Conservation (phyloP, 805 yeast species). For the Helenozyma rhizophorensis region DNA sequence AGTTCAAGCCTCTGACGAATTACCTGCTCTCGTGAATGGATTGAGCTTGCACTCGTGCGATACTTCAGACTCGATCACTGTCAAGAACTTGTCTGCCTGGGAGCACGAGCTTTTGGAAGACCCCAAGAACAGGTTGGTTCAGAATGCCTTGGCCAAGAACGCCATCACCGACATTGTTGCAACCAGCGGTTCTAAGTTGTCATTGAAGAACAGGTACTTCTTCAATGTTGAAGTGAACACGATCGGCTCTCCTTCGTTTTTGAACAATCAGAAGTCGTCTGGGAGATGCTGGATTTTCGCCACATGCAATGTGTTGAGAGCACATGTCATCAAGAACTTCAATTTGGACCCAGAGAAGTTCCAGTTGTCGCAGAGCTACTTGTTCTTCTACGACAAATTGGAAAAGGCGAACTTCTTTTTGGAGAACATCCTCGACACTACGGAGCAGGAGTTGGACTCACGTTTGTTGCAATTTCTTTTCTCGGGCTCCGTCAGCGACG, state of each 20-base stretch:
- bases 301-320: constrained; percentile 66
- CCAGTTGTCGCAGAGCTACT: constrained; percentile 72
- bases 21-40: constrained; percentile 1
- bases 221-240: constrained; percentile 34
- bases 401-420: constrained; percentile 80
- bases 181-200: constrained; percentile 19
- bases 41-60: constrained; percentile 2
- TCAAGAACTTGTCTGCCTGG: constrained; percentile 39
- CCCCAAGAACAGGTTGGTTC: constrained; percentile 49
- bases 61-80: constrained; percentile 6
- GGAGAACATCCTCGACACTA: constrained; percentile 70
- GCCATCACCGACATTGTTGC: constrained; percentile 41
- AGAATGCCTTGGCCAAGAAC: constrained; percentile 50
- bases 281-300: constrained; percentile 94
- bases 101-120: constrained; percentile 40
- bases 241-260: constrained; percentile 32
- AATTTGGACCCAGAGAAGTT: constrained; percentile 50
- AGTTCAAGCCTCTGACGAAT: constrained; percentile 1
- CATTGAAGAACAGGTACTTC: constrained; percentile 25
- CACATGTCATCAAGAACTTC: constrained; percentile 56
- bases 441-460: constrained; percentile 61
- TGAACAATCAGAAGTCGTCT: constrained; percentile 60
- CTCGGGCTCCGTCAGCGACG: constrained; percentile 67
- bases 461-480: constrained; percentile 65
- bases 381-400: constrained; percentile 81